phyloP scores from a whole-genome alignment of 306 rosid species.

The Argentina anserina region DNA sequence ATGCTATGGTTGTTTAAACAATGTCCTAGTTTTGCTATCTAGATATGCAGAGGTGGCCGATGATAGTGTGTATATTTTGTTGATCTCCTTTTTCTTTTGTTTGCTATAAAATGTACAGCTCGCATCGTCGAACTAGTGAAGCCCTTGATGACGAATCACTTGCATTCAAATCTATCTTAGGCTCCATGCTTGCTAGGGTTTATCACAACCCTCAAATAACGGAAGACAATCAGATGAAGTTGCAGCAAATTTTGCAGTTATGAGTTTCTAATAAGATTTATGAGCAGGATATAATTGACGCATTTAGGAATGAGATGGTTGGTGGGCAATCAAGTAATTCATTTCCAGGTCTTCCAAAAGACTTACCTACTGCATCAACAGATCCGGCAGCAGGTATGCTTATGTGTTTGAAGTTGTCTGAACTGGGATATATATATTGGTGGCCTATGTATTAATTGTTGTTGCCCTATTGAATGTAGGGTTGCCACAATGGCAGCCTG shows the following conservation, averaged over 20 bases:
- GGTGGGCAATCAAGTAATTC: slow-evolving; percentile 61
- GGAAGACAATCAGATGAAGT: slow-evolving; percentile 76
- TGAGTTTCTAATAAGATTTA: slow-evolving; percentile 83
- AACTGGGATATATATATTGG: not conserved
- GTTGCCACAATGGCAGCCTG: slow-evolving; percentile 70
- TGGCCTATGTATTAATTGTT: not conserved
- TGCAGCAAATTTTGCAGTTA: slow-evolving; percentile 87
- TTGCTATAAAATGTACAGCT: slow-evolving; percentile 43
- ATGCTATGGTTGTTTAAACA: not conserved
- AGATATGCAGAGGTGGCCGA: not conserved
- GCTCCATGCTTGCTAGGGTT: slow-evolving; percentile 91
- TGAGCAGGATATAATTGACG: slow-evolving; percentile 70
- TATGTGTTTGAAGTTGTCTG: not conserved
- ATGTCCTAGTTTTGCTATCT: not conserved
- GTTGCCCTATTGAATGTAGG: slow-evolving; percentile 42
- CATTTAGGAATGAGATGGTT: slow-evolving; percentile 72
- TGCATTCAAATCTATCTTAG: slow-evolving; percentile 80
- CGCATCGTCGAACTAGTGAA: slow-evolving; percentile 53
- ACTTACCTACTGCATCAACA: slow-evolving; percentile 45
- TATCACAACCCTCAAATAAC: slow-evolving; percentile 87
- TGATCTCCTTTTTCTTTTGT: not conserved
- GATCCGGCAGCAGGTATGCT: slow-evolving; percentile 63
- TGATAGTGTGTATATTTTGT: not conserved
- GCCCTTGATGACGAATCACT: slow-evolving; percentile 84
- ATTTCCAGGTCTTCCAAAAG: slow-evolving; percentile 57